Conservation (phyloP, 1,284 basidiomycete species). For the Cryptococcus sp. region DNA sequence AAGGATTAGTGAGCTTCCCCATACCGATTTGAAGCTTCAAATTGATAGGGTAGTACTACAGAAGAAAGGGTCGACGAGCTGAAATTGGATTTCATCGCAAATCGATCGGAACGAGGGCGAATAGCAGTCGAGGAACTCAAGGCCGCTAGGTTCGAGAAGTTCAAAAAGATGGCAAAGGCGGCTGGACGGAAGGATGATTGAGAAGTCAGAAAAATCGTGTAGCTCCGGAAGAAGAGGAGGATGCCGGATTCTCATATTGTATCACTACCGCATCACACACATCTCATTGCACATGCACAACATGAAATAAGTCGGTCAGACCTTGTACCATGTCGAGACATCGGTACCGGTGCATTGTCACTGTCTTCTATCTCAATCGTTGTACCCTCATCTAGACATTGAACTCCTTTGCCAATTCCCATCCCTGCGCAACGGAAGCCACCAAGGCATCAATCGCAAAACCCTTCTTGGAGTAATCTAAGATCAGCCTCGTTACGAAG, state of each 20-base stretch:
- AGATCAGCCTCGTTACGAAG: neutral
- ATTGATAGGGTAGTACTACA: slow-evolving; percentile 26
- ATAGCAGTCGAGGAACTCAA: slow-evolving; percentile 33
- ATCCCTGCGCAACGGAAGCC: slow-evolving; percentile 67
- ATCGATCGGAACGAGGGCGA: slow-evolving; percentile 35
- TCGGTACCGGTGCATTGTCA: too few species aligned
- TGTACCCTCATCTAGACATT: too few species aligned
- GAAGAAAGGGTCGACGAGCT: slow-evolving; percentile 38
- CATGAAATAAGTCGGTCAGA: too few species aligned
- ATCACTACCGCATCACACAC: too few species aligned
- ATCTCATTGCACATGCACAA: too few species aligned
- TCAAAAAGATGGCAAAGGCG: slow-evolving; percentile 27
- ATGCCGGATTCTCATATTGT: too few species aligned
- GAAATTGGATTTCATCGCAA: slow-evolving; percentile 44
- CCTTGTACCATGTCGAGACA: too few species aligned
- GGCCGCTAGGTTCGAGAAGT: slow-evolving; percentile 23
- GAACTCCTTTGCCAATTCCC: slow-evolving; percentile 53
- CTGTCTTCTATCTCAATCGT: too few species aligned
- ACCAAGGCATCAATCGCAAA: slow-evolving; percentile 73
- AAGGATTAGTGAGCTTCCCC: slow-evolving; percentile 62
- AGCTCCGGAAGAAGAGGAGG: too few species aligned
- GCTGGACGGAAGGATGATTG: slow-evolving; percentile 24
- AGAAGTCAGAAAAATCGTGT: too few species aligned
- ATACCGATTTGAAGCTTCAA: neutral
- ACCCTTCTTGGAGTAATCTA: slow-evolving; percentile 68